Evolutionary conservation across 2,329 filamentous ascomycete species (phyloP).

Genomic region (Fusarium sp.): DNA sequence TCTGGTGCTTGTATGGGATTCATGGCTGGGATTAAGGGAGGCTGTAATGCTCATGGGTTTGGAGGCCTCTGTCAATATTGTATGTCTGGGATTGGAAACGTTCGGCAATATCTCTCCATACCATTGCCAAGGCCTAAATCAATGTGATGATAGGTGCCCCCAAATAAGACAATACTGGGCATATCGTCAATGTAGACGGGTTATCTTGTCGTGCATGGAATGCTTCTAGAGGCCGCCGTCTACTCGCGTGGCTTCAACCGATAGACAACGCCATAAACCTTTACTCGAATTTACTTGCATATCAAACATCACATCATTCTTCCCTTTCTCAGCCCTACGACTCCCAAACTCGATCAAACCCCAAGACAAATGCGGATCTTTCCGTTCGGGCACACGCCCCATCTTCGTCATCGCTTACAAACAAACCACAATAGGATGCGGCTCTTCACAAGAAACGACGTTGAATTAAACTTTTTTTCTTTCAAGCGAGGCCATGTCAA

Average conservation of each 20-base stretch:
- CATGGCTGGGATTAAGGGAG: not conserved
- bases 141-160: not conserved
- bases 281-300: not conserved
- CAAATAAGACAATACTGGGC: not conserved
- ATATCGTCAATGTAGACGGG: not conserved
- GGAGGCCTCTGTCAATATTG: not conserved
- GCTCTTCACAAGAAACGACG: slow-evolving; percentile 21
- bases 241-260: not conserved
- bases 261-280: not conserved
- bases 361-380: slow-evolving; percentile 3
- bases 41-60: not conserved
- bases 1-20: not conserved
- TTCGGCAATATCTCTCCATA: not conserved
- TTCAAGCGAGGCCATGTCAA: not conserved
- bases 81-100: not conserved
- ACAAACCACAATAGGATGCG: not conserved
- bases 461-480: slow-evolving; percentile 38
- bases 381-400: not conserved
- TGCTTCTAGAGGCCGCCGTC: not conserved
- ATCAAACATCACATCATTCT: not conserved
- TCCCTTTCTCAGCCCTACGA: slow-evolving; percentile 2
- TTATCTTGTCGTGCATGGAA: not conserved
- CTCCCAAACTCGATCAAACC: not conserved
- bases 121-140: not conserved
- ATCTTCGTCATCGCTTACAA: slow-evolving; percentile 35